Percentiles rank a stretch among this genome's conserved stretches.
These are phyloP conservation scores for Solanum paucissectum DNA, from an alignment of 257 asterid species.

Conservation along the genomic window DNA sequence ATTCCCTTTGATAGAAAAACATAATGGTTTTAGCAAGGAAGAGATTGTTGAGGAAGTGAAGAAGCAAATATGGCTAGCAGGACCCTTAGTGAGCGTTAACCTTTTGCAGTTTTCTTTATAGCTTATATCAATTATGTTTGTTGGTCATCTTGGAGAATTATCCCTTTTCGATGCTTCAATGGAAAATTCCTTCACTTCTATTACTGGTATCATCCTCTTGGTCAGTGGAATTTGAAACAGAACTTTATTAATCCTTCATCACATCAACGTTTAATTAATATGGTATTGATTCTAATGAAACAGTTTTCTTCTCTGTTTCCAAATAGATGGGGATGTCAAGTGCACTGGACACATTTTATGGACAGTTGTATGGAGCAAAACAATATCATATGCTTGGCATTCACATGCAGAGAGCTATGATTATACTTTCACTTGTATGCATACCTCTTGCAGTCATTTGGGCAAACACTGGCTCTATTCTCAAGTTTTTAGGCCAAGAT, in stretches of 20 bases:
- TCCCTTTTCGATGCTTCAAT: constrained; percentile 66
- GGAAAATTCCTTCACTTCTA: constrained; percentile 74
- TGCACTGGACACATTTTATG: constrained; percentile 77
- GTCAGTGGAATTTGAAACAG: constrained; percentile 9
- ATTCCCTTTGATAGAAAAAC: background rate
- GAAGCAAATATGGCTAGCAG: constrained; percentile 75
- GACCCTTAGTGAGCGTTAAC: constrained; percentile 48
- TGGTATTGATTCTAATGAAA: background rate
- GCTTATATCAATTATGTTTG: constrained; percentile 73
- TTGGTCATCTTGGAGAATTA: constrained; percentile 70
- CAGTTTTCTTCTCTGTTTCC: background rate
- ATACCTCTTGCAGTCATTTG: constrained; percentile 61
- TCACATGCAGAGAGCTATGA: constrained; percentile 70
- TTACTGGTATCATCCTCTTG: constrained; percentile 71
- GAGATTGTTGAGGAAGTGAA: constrained; percentile 44
- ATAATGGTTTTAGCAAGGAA: constrained; percentile 1
- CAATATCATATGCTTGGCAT: constrained; percentile 75
- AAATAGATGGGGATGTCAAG: constrained; percentile 76
- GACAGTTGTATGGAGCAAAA: constrained; percentile 74
- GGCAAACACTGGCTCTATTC: constrained; percentile 55
- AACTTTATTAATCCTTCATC: background rate
- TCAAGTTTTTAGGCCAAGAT: constrained; percentile 59
- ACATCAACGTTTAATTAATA: background rate
- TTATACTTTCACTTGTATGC: constrained; percentile 44
- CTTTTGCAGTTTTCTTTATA: constrained; percentile 51